Base-by-base conservation (phyloP, 23 red algal species). In the Agarophyton chilense region DNA sequence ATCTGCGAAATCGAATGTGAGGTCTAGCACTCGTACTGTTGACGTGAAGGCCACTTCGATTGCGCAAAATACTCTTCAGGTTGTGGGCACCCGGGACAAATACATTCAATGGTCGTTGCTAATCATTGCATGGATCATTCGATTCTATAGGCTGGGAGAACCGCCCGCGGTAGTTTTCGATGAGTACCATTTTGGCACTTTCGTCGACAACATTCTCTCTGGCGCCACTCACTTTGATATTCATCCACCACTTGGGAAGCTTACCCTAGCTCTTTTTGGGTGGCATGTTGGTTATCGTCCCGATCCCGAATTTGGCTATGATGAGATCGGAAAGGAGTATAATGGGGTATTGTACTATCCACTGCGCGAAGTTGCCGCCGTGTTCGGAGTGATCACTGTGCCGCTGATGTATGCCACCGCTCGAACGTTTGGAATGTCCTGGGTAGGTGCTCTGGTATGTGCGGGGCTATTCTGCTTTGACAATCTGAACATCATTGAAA, bases 171-270 rank as follows among this genome's bases (percentile, higher is more conserved):
- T 98, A 46, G 95, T 98, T 7, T 98, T 98, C 60, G 96, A 98
- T 49, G 96, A 98, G 78, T 89, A 93, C 45, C 96, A 98, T 60
- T 98, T 98, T 93, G 92, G 92, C 47, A 93, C 91, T 52, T 98
- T 98, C 84, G 92, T 98, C 0, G 82, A 86, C 47, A 86, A 81
- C 49, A 93, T 95, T 58, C 83, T 95, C 49, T 89, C 82, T 34
- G 87, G 92, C 18, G 87, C 86, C 24, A 95, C 91, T 41, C 90
- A 94, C 80, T 99, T 99, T 64, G 97, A 99, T 68, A 99, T 99
- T 89, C 97, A 99, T 75, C 97, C 97, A 55, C 97, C 97, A 21
- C 90, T 99, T 8, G 97, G 93, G 43, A 99, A 99, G 78, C 92
- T 98, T n/a, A 82, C 88, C n/a, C 80, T 98, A 29, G 82, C 82